A percentile compares a stretch with the other conserved stretches of the same genome.
Conservation (phyloP, 73 alveolate genomes). For the Uronychia setigera region DNA sequence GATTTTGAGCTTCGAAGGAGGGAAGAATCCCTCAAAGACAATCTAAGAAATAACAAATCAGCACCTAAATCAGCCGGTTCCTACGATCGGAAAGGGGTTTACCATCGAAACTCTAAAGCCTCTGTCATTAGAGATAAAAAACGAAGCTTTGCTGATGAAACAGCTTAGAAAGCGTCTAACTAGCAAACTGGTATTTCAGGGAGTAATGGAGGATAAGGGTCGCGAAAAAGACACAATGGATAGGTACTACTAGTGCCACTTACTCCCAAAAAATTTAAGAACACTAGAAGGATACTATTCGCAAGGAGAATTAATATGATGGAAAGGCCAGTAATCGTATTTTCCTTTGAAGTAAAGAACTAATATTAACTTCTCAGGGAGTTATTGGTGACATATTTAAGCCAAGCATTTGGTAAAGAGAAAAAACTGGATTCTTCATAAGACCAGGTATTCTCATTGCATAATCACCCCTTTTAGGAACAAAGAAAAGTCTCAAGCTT, state of each 20-base stretch:
- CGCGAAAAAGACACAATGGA: no score
- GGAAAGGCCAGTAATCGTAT: not conserved
- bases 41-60: not conserved
- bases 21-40: no score
- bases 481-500: not conserved
- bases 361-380: not conserved
- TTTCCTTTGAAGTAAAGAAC: not conserved
- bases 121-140: not conserved
- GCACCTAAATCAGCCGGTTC: not conserved
- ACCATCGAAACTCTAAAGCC: not conserved
- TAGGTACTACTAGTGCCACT: no score
- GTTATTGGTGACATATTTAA: not conserved
- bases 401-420: constrained; percentile 1
- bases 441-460: not conserved
- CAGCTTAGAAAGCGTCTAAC: no score
- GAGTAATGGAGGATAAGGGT: no score
- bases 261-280: not conserved
- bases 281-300: not conserved
- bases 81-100: not conserved
- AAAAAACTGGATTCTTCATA: not conserved
- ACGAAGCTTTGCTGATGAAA: not conserved
- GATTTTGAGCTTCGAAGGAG: no score
- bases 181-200: no score
- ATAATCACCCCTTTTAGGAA: not conserved
- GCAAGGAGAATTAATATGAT: not conserved